These are phyloP conservation scores for Sutorius eximius DNA, from an alignment of 1,284 basidiomycete genomes.

Conservation along the genomic window DNA sequence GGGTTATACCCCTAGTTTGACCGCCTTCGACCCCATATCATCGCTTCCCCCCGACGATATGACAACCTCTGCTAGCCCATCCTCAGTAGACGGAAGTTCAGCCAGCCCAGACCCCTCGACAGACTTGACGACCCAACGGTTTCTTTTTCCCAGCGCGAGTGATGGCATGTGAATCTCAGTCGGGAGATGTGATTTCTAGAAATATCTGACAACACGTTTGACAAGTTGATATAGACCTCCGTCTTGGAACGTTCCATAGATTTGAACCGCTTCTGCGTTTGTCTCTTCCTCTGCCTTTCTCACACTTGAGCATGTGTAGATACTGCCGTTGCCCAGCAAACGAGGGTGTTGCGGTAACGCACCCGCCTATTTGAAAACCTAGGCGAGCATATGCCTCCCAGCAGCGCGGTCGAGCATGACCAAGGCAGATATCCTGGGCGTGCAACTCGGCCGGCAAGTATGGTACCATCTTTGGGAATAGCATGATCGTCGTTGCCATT, in stretches of 20 bases:
- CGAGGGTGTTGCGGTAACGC: neutral
- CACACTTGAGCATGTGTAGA: neutral
- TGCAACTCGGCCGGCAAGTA: neutral
- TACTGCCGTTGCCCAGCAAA: neutral
- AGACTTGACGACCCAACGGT: constrained; percentile 19
- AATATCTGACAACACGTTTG: constrained; percentile 1
- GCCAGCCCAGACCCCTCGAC: constrained; percentile 19
- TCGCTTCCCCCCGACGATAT: constrained; percentile 20
- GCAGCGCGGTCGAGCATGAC: neutral
- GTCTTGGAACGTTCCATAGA: constrained; percentile 1
- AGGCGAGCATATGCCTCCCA: neutral
- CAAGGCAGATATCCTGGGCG: no score
- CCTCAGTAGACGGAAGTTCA: constrained; percentile 22
- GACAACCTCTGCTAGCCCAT: constrained; percentile 27
- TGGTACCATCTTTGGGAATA: constrained; percentile 3
- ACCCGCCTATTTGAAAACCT: neutral
- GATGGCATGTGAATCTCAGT: constrained; percentile 16
- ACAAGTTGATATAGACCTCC: constrained; percentile 2
- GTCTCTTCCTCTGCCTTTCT: neutral
- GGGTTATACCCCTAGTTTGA: constrained; percentile 12
- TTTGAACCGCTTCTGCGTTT: neutral
- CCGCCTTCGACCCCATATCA: constrained; percentile 18
- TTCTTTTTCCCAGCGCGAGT: constrained; percentile 19
- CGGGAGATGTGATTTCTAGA: constrained; percentile 1
- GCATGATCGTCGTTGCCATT: constrained; percentile 19